Conservation (phyloP, 73 alveolate species). For the Urostyla sp. region DNA sequence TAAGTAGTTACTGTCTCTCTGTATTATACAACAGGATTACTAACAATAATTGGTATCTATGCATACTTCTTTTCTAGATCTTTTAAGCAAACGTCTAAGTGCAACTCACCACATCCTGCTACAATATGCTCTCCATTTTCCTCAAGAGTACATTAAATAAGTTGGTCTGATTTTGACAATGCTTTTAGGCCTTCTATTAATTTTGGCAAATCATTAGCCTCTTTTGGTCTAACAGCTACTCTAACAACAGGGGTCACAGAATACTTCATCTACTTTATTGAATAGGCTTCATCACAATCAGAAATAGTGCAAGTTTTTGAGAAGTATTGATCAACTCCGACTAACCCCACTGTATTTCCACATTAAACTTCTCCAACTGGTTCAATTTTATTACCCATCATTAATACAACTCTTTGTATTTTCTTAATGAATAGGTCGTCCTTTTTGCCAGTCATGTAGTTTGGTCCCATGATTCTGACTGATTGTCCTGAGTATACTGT, state of each 20-base stretch:
- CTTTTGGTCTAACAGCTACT: slow-evolving; percentile 64
- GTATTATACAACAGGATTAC: slow-evolving; percentile 77
- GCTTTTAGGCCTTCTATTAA: slow-evolving; percentile 54
- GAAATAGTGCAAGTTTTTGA: slow-evolving; percentile 63
- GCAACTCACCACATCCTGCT: slow-evolving; percentile 81
- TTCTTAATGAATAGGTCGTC: slow-evolving; percentile 40
- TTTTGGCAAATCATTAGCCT: slow-evolving; percentile 65
- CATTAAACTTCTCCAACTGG: slow-evolving; percentile 58
- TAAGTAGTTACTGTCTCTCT: slow-evolving; percentile 72
- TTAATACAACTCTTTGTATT: slow-evolving; percentile 57
- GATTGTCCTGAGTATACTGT: slow-evolving; percentile 48
- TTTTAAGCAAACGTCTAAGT: slow-evolving; percentile 68
- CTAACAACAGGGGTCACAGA: slow-evolving; percentile 66
- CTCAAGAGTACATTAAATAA: slow-evolving; percentile 39
- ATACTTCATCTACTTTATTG: slow-evolving; percentile 61
- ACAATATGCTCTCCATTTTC: slow-evolving; percentile 62
- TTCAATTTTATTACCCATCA: slow-evolving; percentile 67
- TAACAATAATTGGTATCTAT: slow-evolving; percentile 73
- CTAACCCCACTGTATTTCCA: slow-evolving; percentile 65
- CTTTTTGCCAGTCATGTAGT: slow-evolving; percentile 53
- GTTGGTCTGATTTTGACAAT: slow-evolving; percentile 58
- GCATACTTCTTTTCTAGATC: slow-evolving; percentile 79
- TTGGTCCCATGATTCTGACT: slow-evolving; percentile 67
- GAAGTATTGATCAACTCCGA: slow-evolving; percentile 58
- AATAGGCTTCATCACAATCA: slow-evolving; percentile 35